phyloP scores from a whole-genome alignment of 2,329 filamentous ascomycete species.

The Tolypocladium inflatum region DNA sequence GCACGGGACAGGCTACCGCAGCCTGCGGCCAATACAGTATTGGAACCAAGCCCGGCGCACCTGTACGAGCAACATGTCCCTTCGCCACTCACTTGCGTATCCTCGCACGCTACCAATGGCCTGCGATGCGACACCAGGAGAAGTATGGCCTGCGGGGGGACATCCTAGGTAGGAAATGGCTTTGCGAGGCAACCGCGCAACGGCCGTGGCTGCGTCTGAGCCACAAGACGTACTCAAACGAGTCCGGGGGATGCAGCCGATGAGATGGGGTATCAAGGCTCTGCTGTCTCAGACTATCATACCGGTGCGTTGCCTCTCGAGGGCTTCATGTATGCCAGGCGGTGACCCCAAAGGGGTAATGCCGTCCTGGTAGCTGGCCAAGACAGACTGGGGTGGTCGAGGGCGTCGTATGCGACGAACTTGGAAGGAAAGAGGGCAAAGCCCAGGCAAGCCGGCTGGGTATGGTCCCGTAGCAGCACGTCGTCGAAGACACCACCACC shows the following conservation, averaged over 20 bases:
- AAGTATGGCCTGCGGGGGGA: not conserved
- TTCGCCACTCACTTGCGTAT: not conserved
- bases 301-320: not conserved
- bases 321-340: not conserved
- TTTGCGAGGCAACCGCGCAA: not conserved
- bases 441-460: not conserved
- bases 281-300: not conserved
- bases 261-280: not conserved
- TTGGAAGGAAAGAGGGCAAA: not conserved
- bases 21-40: not conserved
- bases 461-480: not conserved
- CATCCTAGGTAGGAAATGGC: not conserved
- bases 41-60: not conserved
- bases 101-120: not conserved
- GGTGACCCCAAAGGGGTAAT: not conserved
- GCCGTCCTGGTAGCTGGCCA: not conserved
- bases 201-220: not conserved
- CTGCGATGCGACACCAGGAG: not conserved
- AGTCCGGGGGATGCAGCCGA: not conserved
- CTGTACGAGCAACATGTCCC: not conserved
- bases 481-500: not conserved
- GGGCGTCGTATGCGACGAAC: not conserved
- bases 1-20: not conserved
- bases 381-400: not conserved
- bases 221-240: not conserved